phyloP scores from a whole-genome alignment of 2,329 filamentous ascomycete species.

The Pseudophaeomoniella oleicola region DNA sequence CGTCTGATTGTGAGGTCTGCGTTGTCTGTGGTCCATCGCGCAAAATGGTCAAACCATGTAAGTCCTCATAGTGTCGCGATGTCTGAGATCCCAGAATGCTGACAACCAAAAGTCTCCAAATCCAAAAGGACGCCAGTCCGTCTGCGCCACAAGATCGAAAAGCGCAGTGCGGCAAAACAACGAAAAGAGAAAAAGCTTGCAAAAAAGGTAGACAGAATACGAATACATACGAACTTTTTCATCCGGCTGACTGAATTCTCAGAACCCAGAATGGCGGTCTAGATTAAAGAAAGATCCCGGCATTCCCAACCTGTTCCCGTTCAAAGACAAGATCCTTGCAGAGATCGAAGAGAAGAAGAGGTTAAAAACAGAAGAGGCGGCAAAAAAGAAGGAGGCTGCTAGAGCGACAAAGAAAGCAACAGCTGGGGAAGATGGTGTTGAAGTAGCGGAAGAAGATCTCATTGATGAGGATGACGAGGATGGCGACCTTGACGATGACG shows the following conservation, averaged over 20 bases:
- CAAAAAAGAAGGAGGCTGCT: constrained; percentile 55
- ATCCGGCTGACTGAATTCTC: constrained; percentile 9
- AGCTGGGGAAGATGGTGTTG: constrained; percentile 22
- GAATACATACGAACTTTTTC: no score
- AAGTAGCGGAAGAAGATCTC: constrained; percentile 40
- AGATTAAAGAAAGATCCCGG: constrained; percentile 95
- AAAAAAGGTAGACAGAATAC: constrained; percentile 51
- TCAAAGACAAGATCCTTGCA: constrained; percentile 87
- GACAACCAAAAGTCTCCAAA: constrained; percentile 78
- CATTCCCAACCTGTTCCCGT: constrained; percentile 93
- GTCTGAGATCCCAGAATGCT: constrained; percentile 91
- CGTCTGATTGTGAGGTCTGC: no score
- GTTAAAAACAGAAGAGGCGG: constrained; percentile 65
- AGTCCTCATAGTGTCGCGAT: constrained; percentile 21
- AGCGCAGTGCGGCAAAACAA: constrained; percentile 79
- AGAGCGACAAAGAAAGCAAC: constrained; percentile 33
- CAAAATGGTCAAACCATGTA: constrained; percentile 16
- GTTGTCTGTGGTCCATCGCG: background rate
- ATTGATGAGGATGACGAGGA: constrained; percentile 33
- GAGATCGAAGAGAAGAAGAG: constrained; percentile 85
- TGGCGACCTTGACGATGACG: constrained; percentile 33
- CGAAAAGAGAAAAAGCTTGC: constrained; percentile 75
- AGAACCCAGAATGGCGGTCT: constrained; percentile 91
- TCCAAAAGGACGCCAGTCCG: constrained; percentile 87
- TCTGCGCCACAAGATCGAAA: constrained; percentile 89